phyloP scores from a whole-genome alignment of 148 eudicot genomes.

The Rhododendron griersonianum region DNA sequence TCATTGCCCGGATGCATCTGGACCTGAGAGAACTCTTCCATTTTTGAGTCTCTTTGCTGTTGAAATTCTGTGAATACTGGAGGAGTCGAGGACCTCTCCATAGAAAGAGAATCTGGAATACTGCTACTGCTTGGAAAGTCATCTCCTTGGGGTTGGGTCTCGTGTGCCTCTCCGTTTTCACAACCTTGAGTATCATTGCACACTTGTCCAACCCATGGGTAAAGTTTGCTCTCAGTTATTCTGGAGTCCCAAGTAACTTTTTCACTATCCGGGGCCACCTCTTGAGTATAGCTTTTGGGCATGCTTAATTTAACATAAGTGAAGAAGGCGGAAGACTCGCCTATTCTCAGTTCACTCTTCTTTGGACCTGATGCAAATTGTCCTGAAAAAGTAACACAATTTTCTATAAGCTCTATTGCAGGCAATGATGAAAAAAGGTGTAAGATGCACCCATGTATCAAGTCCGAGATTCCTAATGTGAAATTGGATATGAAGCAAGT shows the following conservation, averaged over 20 bases:
- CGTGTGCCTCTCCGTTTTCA: slow-evolving; percentile 30
- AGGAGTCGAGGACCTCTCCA: slow-evolving; percentile 69
- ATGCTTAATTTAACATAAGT: slow-evolving; percentile 72
- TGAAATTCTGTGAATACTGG: slow-evolving; percentile 37
- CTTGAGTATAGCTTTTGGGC: slow-evolving; percentile 36
- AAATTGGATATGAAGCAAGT: neutral
- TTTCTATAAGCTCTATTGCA: neutral
- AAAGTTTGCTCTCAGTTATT: slow-evolving; percentile 27
- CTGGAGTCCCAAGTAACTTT: slow-evolving; percentile 27
- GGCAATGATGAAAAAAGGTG: neutral
- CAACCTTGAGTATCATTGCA: slow-evolving; percentile 21
- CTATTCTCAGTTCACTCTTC: slow-evolving; percentile 85
- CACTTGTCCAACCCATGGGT: slow-evolving; percentile 23
- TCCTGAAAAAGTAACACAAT: slow-evolving; percentile 32
- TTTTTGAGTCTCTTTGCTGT: slow-evolving; percentile 38
- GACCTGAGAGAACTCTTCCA: slow-evolving; percentile 47
- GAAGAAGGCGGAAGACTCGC: slow-evolving; percentile 94
- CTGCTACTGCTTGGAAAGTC: slow-evolving; percentile 59
- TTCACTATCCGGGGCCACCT: slow-evolving; percentile 26
- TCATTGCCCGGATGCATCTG: slow-evolving; percentile 44
- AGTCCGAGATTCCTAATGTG: neutral
- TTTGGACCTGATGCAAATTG: slow-evolving; percentile 46
- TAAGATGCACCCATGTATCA: neutral
- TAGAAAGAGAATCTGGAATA: slow-evolving; percentile 56
- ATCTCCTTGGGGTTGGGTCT: slow-evolving; percentile 43